phyloP scores from a whole-genome alignment of 2,329 filamentous ascomycete genomes.

The Claviceps cyperi region DNA sequence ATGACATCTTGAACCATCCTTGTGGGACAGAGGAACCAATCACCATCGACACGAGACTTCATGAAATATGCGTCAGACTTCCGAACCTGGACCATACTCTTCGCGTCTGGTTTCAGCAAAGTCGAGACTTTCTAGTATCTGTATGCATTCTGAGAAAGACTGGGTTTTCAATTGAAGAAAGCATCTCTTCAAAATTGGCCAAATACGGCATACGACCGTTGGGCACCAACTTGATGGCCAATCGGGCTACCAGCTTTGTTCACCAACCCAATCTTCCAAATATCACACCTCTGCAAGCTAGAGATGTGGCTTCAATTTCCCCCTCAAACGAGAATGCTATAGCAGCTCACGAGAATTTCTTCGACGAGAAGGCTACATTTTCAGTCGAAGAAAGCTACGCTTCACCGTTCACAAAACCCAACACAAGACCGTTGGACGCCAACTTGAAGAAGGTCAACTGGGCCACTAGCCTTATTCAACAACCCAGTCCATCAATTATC shows the following conservation, averaged over 20 bases:
- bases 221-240: background rate
- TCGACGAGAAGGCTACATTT: slow-evolving; percentile 14
- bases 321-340: background rate
- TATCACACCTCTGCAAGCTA: slow-evolving; percentile 10
- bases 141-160: slow-evolving; percentile 18
- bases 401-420: background rate
- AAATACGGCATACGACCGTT: background rate
- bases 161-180: slow-evolving; percentile 14
- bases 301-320: slow-evolving; percentile 3
- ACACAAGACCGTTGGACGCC: background rate
- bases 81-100: slow-evolving; percentile 13
- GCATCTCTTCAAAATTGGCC: slow-evolving; percentile 1
- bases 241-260: background rate
- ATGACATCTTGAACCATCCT: slow-evolving; percentile 3
- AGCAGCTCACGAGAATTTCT: background rate
- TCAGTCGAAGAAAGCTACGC: slow-evolving; percentile 10
- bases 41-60: slow-evolving; percentile 9
- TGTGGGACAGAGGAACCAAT: slow-evolving; percentile 5
- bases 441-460: background rate
- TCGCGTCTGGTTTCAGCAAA: slow-evolving; percentile 15
- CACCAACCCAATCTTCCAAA: slow-evolving; percentile 12
- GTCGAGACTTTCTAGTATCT: slow-evolving; percentile 19
- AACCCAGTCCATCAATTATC: slow-evolving; percentile 14
- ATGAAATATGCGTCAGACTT: slow-evolving; percentile 13
- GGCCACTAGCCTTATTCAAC: background rate